A percentile compares a stretch with the other conserved stretches of the same genome.
Evolutionary conservation across 805 yeast species (phyloP).

Genomic region (Metschnikowia kofuensis): DNA sequence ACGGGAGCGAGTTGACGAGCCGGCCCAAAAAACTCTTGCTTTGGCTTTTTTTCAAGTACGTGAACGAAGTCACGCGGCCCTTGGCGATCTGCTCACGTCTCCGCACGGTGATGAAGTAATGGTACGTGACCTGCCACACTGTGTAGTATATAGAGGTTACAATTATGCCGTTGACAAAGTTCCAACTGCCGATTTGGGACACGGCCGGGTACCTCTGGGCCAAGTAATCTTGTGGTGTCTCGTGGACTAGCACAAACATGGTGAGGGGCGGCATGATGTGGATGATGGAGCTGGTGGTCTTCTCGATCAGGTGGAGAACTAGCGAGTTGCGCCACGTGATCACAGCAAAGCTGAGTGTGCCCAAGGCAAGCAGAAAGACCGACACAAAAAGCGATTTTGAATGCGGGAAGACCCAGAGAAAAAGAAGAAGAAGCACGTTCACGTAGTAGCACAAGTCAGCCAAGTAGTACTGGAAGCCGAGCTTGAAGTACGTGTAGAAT

Average conservation of each 20-base stretch:
- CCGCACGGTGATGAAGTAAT: slow-evolving; percentile 84
- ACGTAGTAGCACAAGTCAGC: slow-evolving; percentile 95
- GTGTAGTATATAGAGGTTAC: slow-evolving; percentile 82
- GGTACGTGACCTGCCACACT: slow-evolving; percentile 87
- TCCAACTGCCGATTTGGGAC: slow-evolving; percentile 61
- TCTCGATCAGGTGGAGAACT: slow-evolving; percentile 87
- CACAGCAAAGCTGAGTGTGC: slow-evolving; percentile 90
- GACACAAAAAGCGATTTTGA: slow-evolving; percentile 72
- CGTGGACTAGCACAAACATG: slow-evolving; percentile 83
- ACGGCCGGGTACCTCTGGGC: slow-evolving; percentile 80
- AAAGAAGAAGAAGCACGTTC: slow-evolving; percentile 63
- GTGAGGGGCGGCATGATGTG: slow-evolving; percentile 89
- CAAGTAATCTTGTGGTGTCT: slow-evolving; percentile 50
- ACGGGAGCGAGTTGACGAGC: slow-evolving; percentile 79
- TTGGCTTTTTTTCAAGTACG: slow-evolving; percentile 73
- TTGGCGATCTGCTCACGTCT: slow-evolving; percentile 76
- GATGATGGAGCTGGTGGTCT: slow-evolving; percentile 86
- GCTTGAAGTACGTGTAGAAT: slow-evolving; percentile 75
- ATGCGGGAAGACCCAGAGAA: slow-evolving; percentile 79
- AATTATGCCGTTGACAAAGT: slow-evolving; percentile 62
- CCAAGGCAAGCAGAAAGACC: slow-evolving; percentile 83
- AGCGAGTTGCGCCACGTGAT: slow-evolving; percentile 94
- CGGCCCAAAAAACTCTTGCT: slow-evolving; percentile 63
- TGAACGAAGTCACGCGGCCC: slow-evolving; percentile 86
- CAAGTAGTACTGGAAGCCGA: slow-evolving; percentile 76